Conservation (phyloP, 768 basidiomycete genomes). For the Psilocybe cyanescens region DNA sequence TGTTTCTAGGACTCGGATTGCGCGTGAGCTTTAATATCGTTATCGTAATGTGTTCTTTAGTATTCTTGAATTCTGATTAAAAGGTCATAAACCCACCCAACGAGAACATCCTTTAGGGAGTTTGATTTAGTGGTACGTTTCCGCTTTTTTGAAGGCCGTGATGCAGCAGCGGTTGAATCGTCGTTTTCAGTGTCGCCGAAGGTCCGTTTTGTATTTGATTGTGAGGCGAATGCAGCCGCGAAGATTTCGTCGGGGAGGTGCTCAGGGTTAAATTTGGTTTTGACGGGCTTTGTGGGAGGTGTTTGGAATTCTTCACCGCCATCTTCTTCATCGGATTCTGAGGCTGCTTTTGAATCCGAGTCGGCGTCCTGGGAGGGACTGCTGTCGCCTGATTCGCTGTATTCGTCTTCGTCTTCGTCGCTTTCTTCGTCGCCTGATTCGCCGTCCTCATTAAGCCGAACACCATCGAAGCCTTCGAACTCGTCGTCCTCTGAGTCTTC, state of each 20-base stretch:
- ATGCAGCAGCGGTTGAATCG: neutral
- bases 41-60: neutral
- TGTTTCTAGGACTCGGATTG: constrained; percentile 50
- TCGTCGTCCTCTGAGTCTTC: constrained; percentile 29
- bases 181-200: constrained; percentile 18
- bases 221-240: constrained; percentile 52
- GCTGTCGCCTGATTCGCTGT: constrained; percentile 13
- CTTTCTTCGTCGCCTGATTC: constrained; percentile 26
- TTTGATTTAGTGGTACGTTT: constrained; percentile 21
- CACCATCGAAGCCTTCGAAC: constrained; percentile 24
- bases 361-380: constrained; percentile 19
- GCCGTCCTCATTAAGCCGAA: constrained; percentile 27
- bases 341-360: constrained; percentile 11
- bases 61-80: neutral
- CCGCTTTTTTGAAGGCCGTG: constrained; percentile 31
- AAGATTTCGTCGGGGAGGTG: constrained; percentile 75
- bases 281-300: constrained; percentile 7
- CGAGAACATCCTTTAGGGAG: constrained; percentile 50
- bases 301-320: constrained; percentile 16
- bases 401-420: constrained; percentile 31
- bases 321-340: constrained; percentile 20
- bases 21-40: constrained; percentile 45
- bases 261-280: constrained; percentile 35
- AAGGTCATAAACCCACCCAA: constrained; percentile 48
- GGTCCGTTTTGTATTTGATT: constrained; percentile 24